phyloP scores from a whole-genome alignment of 768 basidiomycete genomes.

The Termitomyces sp. region DNA sequence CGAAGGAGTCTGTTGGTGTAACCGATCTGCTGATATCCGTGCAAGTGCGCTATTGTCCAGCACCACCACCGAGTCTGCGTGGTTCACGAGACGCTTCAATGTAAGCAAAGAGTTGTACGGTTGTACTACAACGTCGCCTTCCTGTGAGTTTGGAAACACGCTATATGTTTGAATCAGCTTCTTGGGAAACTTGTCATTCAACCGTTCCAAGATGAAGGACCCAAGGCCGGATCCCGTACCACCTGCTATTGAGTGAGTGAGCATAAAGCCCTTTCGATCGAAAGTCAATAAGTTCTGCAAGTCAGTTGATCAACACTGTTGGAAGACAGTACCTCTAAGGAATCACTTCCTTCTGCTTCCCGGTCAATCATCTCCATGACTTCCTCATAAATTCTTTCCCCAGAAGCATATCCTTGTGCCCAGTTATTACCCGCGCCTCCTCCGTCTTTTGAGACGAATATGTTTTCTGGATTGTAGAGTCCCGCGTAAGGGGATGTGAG shows the following conservation, averaged over 20 bases:
- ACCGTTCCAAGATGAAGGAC: conserved; percentile 93
- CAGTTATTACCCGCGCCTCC: conserved; percentile 99
- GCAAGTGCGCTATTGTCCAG: conserved; percentile 93
- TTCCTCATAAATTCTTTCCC: conserved; percentile 91
- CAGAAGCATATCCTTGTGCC: conserved; percentile 91
- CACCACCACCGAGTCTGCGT: conserved; percentile 96
- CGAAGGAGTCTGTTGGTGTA: conserved; percentile 82
- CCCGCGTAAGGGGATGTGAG: conserved; percentile 81
- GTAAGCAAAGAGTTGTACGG: conserved; percentile 96
- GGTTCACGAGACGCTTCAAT: conserved; percentile 88
- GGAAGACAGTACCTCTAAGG: conserved; percentile 66
- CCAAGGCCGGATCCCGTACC: conserved; percentile 98
- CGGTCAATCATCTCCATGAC: conserved; percentile 99
- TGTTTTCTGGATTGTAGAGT: conserved; percentile 97
- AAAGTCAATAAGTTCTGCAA: background rate
- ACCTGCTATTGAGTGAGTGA: conserved; percentile 98
- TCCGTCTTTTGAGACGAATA: conserved; percentile 92
- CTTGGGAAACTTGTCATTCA: conserved; percentile 98
- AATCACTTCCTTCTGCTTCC: conserved; percentile 97
- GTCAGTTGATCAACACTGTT: background rate
- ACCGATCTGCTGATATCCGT: conserved; percentile 86
- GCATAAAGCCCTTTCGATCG: conserved; percentile 83
- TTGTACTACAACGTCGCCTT: conserved; percentile 96
- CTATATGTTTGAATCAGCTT: conserved; percentile 99
- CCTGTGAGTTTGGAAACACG: conserved; percentile 92